phyloP scores from a whole-genome alignment of 1,139 yeast genomes.

The Suhomyces maxii region DNA sequence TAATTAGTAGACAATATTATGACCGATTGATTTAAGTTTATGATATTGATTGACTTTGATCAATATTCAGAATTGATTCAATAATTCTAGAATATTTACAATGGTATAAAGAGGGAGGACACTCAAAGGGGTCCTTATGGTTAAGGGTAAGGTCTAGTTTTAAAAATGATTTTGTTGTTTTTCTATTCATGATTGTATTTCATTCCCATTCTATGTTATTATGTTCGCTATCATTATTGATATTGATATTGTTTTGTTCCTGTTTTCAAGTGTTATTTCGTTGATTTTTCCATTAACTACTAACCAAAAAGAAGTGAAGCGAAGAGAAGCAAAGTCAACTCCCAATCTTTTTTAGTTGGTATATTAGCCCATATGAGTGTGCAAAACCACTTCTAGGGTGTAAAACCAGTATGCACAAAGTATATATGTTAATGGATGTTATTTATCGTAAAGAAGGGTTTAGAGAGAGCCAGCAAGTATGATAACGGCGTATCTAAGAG shows the following conservation, averaged over 20 bases:
- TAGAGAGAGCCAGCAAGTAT: slow-evolving; percentile 21
- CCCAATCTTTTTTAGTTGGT: too few species aligned
- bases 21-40: too few species aligned
- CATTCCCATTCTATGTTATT: not conserved
- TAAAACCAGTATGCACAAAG: too few species aligned
- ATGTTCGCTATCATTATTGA: not conserved
- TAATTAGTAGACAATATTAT: too few species aligned
- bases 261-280: not conserved
- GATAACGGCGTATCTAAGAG: slow-evolving; percentile 25
- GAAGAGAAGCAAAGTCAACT: too few species aligned
- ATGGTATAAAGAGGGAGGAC: not conserved
- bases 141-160: not conserved
- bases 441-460: too few species aligned
- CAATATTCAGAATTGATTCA: not conserved
- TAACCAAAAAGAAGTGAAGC: not conserved
- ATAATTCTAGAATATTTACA: not conserved
- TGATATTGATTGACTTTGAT: not conserved
- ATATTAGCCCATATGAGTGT: too few species aligned
- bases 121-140: not conserved
- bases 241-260: not conserved
- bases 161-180: not conserved
- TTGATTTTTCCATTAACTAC: not conserved
- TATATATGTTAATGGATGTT: too few species aligned
- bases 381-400: too few species aligned
- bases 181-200: not conserved